Evolutionary conservation across 495 filamentous ascomycete genomes (phyloP), one percentile per base, ranked within the genome.

Genomic region (Neurospora tetraspora): DNA sequence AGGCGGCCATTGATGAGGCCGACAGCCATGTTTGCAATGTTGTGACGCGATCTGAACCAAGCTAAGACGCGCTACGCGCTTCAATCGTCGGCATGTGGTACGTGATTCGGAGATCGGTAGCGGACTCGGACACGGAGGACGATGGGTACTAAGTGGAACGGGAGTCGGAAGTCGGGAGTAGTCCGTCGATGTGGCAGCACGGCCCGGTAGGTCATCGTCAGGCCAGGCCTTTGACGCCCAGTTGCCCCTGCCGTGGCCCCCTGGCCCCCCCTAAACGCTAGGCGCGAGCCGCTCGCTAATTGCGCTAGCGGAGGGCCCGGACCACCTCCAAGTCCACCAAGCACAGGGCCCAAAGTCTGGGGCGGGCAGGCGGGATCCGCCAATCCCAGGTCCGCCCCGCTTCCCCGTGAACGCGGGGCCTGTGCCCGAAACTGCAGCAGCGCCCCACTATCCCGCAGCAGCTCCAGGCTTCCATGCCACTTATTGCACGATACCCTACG

Each of bases 1-100:
- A 84, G 83, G 73, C 85, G 82, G 72, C 80, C 78, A 69, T 81
- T 85, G 71, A 75, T 76, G 59, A 86, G 74, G 72, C 85, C 85
- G 71, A 86, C 81, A 61, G 84, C 84, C 85, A 86, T 86, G 76
- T 20, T 75, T 68, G 40, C 10, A 16, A 61, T 34, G 53, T 16
- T 61, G 27, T 34, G 27, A 14, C 20, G 27, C 27, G 53, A 34
- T 61, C 53, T 27, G 53, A 34, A 61, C 53, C 53, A 34, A 34
- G 27, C 23, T 12, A 61, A 27, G 27, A 61, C 53, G 27, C 53
- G 53, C 27, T 27, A 34, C 53, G 27, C 53, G 53, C 53, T 61
- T 61, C 53, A 9, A 34, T 34, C 53, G 53, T 31, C 53, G 53
- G 12, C 34, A 31, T 34, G 27, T 18, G 53, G 27, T 34, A 61